Base-by-base conservation (phyloP, 345 rosid species). In the Trapa incisa region DNA sequence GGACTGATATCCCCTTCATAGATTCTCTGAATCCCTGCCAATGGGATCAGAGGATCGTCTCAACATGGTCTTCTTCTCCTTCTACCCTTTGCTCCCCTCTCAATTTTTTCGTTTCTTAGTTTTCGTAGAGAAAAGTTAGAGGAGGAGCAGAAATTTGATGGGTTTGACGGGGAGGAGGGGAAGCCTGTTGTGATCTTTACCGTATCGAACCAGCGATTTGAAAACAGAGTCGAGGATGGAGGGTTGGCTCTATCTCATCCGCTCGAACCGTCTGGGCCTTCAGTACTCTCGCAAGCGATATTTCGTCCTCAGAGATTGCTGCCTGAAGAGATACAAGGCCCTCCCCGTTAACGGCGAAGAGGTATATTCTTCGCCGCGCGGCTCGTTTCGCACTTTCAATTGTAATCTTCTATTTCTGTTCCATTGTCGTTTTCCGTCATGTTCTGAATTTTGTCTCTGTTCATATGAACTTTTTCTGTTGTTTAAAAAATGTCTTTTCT, bases 211-310 rank as follows among this genome's bases (percentile, higher is more conserved):
- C 52, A 32, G 48, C 11, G 67, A 41, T 42, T 32, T 36, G 11
- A 29, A 43, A 42, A 39, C 50, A 11, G 50, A 65, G 50, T 41
- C 77, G 32, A 85, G 72, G 73, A 87, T 94, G 89, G 97, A 89
- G 70, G 99, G 97, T 33, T 94, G 97, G 97, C 77, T 94, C 42
- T 84, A 85, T 71, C 80, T 84, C 45, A 82, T 94, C 47, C 88
- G 94, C 72, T 81, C 85, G 38, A 86, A 82, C 76, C 86, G 96
- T 71, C 77, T 94, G 72, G 92, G 97, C 17, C 78, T 83, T 41
- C 95, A 85, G 64, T 82, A 79, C 73, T 87, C 96, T 22, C 78
- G 91, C 60, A 94, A 87, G 76, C 82, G 97, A 67, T 94, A 86
- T 70, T 89, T 84, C 71, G 66, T 84, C 83, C 92, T 91, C 71